Evolutionary conservation across 176 grass and related monocot species (phyloP), one percentile per base, ranked within the genome.

Genomic region (Hordeum marinum): DNA sequence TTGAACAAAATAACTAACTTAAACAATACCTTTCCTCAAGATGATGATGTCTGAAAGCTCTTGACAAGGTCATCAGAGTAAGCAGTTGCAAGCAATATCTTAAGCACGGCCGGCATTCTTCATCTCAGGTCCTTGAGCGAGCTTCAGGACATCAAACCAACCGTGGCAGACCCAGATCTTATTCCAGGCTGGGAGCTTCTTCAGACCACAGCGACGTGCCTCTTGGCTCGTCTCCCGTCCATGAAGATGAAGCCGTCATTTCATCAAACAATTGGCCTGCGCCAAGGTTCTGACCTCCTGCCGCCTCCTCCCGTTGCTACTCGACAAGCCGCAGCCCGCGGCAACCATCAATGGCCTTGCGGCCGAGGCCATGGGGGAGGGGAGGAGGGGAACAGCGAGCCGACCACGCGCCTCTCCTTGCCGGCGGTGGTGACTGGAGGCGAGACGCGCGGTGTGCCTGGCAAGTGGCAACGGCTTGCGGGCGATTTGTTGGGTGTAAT

Each of bases 51-150:
- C 74, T 79, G 81, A 78, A 92, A 85, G 18, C 31, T 72, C 26
- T 84, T 39, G 25, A 83, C 77, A 36, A 89, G 66, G 54, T 74
- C 43, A 60, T 89, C 61, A 68, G 83, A 79, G 72, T 89, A 34
- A 34, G 32, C 32, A 86, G 18, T 69, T 29, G 70, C 68, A 74
- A 39, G 78, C 86, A 60, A 82, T 68, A 82, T 86, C 82, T 86
- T 89, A 52, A 75, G 42, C 73, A 77, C 24, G 29, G 29, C 29
- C 29, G 29, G 29, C 29, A 29, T 29, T 29, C 29, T 2, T 29
- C 10, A 88, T 65, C 76, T 89, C 75, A 5, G 63, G 46, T 45
- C 81, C 65, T 55, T 58, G 65, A 31, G 35, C 25, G 4, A 83
- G 65, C 70, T 69, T 36, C 32, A 54, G 29, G 29, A 82, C 68